Evolutionary conservation across 108 stramenopile genomes (phyloP).

Genomic region (Skeletonema grethae): DNA sequence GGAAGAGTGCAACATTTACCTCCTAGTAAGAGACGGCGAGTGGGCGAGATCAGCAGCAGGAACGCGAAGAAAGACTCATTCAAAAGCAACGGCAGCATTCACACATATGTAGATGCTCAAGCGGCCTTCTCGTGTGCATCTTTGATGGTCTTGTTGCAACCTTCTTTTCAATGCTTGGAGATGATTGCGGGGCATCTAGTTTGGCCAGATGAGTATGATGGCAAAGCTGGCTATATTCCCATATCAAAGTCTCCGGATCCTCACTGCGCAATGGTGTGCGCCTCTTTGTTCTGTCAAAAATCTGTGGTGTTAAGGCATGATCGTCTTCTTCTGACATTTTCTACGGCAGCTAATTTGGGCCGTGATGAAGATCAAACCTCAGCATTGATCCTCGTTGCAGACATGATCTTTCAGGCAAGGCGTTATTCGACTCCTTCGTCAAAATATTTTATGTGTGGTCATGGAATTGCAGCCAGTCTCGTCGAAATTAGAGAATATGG

Average conservation of each 20-base stretch:
- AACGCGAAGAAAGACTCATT: constrained; percentile 12
- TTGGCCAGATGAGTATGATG: constrained; percentile 48
- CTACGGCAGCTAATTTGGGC: neutral
- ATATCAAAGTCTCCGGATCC: constrained; percentile 41
- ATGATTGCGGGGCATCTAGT: constrained; percentile 46
- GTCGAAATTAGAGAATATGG: constrained; percentile 32
- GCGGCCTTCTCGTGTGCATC: constrained; percentile 42
- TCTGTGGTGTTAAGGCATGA: constrained; percentile 33
- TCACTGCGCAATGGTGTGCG: constrained; percentile 41
- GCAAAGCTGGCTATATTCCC: constrained; percentile 27
- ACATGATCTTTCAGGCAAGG: constrained; percentile 46
- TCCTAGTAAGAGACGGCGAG: constrained; percentile 36
- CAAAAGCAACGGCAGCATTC: neutral
- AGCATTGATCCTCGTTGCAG: constrained; percentile 36
- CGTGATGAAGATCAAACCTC: constrained; percentile 36
- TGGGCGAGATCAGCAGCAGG: constrained; percentile 8
- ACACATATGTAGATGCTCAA: constrained; percentile 20
- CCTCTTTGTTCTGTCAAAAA: constrained; percentile 40
- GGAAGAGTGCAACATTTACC: constrained; percentile 11
- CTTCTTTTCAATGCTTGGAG: constrained; percentile 45
- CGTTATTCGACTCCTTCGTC: constrained; percentile 29
- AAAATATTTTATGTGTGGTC: constrained; percentile 44
- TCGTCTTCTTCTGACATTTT: constrained; percentile 10
- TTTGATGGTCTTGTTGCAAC: constrained; percentile 39
- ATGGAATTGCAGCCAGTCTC: constrained; percentile 22